Evolutionary conservation across 352 stramenopile genomes (phyloP).

Genomic region (Pythium coloratum): DNA sequence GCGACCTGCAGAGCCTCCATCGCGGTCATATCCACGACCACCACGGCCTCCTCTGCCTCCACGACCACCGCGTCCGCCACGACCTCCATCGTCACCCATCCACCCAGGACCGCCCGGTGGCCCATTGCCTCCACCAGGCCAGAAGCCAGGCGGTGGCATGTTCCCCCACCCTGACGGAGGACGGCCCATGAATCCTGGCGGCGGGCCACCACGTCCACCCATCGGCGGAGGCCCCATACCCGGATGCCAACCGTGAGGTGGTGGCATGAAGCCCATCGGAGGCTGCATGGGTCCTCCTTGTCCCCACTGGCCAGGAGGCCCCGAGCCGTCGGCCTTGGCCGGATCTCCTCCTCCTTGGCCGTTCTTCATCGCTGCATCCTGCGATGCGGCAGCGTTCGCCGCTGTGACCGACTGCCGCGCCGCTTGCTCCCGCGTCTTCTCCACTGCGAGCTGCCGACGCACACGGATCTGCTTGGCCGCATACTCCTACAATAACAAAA

Average conservation of each 20-base stretch:
- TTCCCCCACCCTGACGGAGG: slow-evolving; percentile 47
- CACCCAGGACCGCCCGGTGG: slow-evolving; percentile 35
- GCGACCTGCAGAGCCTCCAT: slow-evolving; percentile 18
- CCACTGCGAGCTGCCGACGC: slow-evolving; percentile 66
- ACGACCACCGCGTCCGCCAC: slow-evolving; percentile 35
- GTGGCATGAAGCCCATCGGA: slow-evolving; percentile 54
- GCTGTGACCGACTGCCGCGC: slow-evolving; percentile 70
- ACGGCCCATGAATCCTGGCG: slow-evolving; percentile 31
- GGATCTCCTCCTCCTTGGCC: neutral
- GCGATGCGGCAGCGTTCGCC: slow-evolving; percentile 30
- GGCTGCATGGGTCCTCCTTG: slow-evolving; percentile 25
- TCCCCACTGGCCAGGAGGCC: slow-evolving; percentile 27
- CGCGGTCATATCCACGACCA: slow-evolving; percentile 23
- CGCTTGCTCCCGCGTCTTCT: slow-evolving; percentile 79
- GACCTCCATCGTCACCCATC: slow-evolving; percentile 45
- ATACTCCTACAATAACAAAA: slow-evolving; percentile 60
- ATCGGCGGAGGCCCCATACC: slow-evolving; percentile 57
- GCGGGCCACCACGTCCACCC: slow-evolving; percentile 21
- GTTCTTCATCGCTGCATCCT: slow-evolving; percentile 12
- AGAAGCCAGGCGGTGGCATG: slow-evolving; percentile 41
- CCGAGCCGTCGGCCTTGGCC: slow-evolving; percentile 28
- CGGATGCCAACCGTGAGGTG: slow-evolving; percentile 67
- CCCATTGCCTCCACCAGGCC: slow-evolving; percentile 41
- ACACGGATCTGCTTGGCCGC: slow-evolving; percentile 71
- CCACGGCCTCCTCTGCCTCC: slow-evolving; percentile 32